These are phyloP conservation scores for Trypanosoma platydactyli DNA, from an alignment of 208 protist species.

Conservation along the genomic window DNA sequence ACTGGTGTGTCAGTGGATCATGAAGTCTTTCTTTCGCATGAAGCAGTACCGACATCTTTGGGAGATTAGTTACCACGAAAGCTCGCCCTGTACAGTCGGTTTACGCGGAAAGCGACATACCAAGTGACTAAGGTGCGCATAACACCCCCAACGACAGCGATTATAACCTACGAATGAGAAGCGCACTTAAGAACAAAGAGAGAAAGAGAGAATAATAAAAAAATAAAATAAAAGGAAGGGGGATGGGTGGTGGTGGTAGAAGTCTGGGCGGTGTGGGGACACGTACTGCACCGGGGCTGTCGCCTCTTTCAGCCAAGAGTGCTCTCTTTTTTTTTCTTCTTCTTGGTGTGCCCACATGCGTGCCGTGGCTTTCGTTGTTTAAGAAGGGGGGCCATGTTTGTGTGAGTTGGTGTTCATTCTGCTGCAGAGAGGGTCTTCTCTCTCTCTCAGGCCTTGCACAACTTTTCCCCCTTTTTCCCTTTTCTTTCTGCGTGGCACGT, in stretches of 20 bases:
- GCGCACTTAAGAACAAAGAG: neutral
- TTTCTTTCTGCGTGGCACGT: neutral
- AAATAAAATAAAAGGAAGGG: neutral
- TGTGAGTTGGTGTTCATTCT: too few species aligned
- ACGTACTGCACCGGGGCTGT: too few species aligned
- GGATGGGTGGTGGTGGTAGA: neutral
- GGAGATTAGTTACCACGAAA: too few species aligned
- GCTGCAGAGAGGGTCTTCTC: neutral
- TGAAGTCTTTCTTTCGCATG: constrained; percentile 67
- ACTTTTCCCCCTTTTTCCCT: neutral
- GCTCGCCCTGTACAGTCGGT: too few species aligned
- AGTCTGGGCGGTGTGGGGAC: too few species aligned
- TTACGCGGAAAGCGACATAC: neutral
- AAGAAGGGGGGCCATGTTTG: too few species aligned
- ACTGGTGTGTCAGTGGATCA: constrained; percentile 70
- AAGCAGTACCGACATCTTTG: neutral
- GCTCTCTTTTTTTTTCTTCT: too few species aligned
- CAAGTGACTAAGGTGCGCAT: too few species aligned
- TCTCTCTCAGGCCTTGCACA: neutral
- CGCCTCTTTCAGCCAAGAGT: too few species aligned
- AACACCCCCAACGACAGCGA: neutral
- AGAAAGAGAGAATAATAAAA: neutral
- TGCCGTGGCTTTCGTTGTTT: too few species aligned
- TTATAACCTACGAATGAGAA: neutral
- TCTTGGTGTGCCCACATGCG: too few species aligned